These are phyloP conservation scores for Phytopythium ostracodes DNA, from an alignment of 352 stramenopile genomes.

Conservation along the genomic window DNA sequence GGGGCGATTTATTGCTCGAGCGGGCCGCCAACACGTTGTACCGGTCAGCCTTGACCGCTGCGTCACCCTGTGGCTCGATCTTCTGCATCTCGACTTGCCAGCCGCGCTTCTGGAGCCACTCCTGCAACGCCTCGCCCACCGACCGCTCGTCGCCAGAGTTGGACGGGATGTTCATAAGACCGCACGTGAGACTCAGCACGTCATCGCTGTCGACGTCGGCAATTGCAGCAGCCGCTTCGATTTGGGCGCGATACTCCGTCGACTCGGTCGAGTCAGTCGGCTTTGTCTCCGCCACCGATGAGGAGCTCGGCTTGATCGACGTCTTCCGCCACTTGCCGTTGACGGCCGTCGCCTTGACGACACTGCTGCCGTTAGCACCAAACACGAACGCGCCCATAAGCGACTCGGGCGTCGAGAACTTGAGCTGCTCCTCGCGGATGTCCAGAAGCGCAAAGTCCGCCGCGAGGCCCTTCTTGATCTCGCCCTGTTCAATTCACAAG, in stretches of 20 bases:
- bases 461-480: slow-evolving; percentile 59
- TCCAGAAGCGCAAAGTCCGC: slow-evolving; percentile 74
- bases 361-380: slow-evolving; percentile 58
- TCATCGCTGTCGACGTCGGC: slow-evolving; percentile 57
- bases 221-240: slow-evolving; percentile 42
- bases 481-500: slow-evolving; percentile 27
- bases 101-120: slow-evolving; percentile 58
- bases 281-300: slow-evolving; percentile 5
- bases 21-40: slow-evolving; percentile 78
- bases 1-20: slow-evolving; percentile 44
- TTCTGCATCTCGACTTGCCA: slow-evolving; percentile 79
- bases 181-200: slow-evolving; percentile 55
- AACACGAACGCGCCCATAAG: slow-evolving; percentile 72
- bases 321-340: slow-evolving; percentile 68
- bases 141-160: slow-evolving; percentile 67
- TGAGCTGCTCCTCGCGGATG: slow-evolving; percentile 65
- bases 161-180: slow-evolving; percentile 68
- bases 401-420: slow-evolving; percentile 49
- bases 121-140: slow-evolving; percentile 58
- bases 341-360: slow-evolving; percentile 69
- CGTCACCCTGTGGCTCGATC: slow-evolving; percentile 56
- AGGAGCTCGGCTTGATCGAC: slow-evolving; percentile 10
- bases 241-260: slow-evolving; percentile 37
- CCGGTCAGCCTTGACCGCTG: slow-evolving; percentile 51
- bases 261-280: slow-evolving; percentile 17